Percentiles rank a stretch among this genome's conserved stretches.
phyloP scores from a whole-genome alignment of 306 rosid genomes.

The Inga laurina region DNA sequence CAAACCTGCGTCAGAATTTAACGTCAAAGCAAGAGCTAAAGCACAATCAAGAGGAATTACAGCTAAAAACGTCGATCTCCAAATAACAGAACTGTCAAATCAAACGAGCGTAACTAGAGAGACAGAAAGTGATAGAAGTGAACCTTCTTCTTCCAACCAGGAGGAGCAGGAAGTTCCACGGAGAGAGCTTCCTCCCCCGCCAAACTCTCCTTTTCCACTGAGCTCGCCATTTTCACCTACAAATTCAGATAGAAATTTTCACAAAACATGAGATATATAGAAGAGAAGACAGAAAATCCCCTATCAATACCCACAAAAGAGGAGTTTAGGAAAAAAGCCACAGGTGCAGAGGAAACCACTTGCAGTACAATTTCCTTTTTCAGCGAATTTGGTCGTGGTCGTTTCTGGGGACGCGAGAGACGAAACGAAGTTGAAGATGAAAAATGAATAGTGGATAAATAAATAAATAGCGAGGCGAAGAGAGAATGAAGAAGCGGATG shows the following conservation, averaged over 20 bases:
- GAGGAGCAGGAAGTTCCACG: slow-evolving; percentile 90
- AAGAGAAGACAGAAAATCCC: slow-evolving; percentile 4
- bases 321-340: neutral
- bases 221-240: slow-evolving; percentile 80
- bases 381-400: slow-evolving; percentile 18
- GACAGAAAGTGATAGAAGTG: slow-evolving; percentile 18
- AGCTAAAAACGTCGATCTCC: neutral
- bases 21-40: slow-evolving; percentile 10
- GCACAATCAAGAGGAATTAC: slow-evolving; percentile 18
- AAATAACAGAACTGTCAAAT: slow-evolving; percentile 25
- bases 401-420: neutral
- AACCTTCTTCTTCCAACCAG: slow-evolving; percentile 96
- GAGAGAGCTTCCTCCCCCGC: slow-evolving; percentile 72
- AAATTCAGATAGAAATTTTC: slow-evolving; percentile 36
- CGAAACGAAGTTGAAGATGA: neutral
- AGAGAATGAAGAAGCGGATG: neutral
- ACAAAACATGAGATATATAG: neutral
- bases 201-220: slow-evolving; percentile 62
- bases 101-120: neutral
- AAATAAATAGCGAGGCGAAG: neutral
- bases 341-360: slow-evolving; percentile 10
- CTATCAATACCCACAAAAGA: neutral
- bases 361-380: slow-evolving; percentile 21
- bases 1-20: slow-evolving; percentile 33
- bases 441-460: neutral